Conservation (phyloP, 495 filamentous ascomycete genomes). For the Aspergillus avenaceus region DNA sequence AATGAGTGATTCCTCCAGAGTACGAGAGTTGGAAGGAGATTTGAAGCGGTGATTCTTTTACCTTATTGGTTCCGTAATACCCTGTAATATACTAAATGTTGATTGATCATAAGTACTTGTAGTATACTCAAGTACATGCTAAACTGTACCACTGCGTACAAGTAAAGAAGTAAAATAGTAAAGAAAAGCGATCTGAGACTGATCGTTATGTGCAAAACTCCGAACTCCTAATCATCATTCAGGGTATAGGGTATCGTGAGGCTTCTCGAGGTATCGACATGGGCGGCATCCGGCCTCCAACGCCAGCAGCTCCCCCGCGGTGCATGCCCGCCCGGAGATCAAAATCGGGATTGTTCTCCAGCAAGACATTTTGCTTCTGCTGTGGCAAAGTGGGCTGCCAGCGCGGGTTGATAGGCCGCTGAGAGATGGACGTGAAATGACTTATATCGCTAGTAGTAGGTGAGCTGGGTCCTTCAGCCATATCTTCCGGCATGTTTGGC, state of each 20-base stretch:
- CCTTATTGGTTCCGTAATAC: too few relatives aligned
- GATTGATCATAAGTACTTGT: too few relatives aligned
- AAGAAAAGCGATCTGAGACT: not conserved
- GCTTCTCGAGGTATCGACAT: slow-evolving; percentile 13
- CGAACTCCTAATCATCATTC: slow-evolving; percentile 10
- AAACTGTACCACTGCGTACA: too few relatives aligned
- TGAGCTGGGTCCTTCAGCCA: slow-evolving; percentile 63
- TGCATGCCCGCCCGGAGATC: slow-evolving; percentile 39
- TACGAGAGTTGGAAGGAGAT: slow-evolving; percentile 1
- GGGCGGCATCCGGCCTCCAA: slow-evolving; percentile 25
- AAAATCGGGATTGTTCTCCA: slow-evolving; percentile 75
- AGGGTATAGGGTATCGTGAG: slow-evolving; percentile 24
- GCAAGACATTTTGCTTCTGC: slow-evolving; percentile 53
- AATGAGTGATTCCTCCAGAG: not conserved
- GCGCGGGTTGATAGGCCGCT: slow-evolving; percentile 80
- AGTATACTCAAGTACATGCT: too few relatives aligned
- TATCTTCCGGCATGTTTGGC: slow-evolving; percentile 47
- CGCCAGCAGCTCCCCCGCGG: slow-evolving; percentile 16
- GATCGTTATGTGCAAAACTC: too few relatives aligned
- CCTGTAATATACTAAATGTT: too few relatives aligned
- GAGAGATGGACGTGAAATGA: slow-evolving; percentile 80
- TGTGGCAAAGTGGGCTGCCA: slow-evolving; percentile 58
- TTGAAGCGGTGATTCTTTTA: slow-evolving; percentile 1
- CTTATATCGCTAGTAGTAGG: slow-evolving; percentile 73
- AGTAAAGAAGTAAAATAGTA: too few relatives aligned